These are phyloP conservation scores for Fusarium lateritium DNA, from an alignment of 2,329 filamentous ascomycete genomes.

Conservation along the genomic window DNA sequence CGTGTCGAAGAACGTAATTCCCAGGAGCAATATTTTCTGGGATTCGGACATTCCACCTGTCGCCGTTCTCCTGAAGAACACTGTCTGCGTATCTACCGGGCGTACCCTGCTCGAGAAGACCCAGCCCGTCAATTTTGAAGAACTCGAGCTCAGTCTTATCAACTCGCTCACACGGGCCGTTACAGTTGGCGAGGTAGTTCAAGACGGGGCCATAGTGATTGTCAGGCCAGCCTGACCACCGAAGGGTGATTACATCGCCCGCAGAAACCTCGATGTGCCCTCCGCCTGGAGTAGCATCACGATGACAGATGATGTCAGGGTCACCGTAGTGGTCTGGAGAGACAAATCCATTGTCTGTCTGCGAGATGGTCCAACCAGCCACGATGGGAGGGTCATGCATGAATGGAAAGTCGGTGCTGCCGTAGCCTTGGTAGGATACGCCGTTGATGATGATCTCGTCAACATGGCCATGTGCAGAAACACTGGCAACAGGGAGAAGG, in stretches of 20 bases:
- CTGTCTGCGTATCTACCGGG: conserved; percentile 59
- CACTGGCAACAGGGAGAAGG: conserved; percentile 22
- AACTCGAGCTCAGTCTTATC: conserved; percentile 61
- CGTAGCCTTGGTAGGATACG: conserved; percentile 59
- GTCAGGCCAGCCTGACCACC: conserved; percentile 66
- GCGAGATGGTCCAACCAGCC: conserved; percentile 59
- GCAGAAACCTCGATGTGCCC: conserved; percentile 60
- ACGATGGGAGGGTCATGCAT: conserved; percentile 54
- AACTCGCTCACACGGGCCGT: conserved; percentile 58
- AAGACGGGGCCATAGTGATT: conserved; percentile 64
- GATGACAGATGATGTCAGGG: conserved; percentile 66
- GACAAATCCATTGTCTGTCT: conserved; percentile 63
- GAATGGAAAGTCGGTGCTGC: conserved; percentile 56
- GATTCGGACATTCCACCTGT: conserved; percentile 66
- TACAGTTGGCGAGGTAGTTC: conserved; percentile 62
- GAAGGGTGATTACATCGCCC: conserved; percentile 61
- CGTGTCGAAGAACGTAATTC: conserved; percentile 69
- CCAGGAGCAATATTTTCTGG: conserved; percentile 63
- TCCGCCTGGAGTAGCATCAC: conserved; percentile 56
- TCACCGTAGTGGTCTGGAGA: conserved; percentile 59
- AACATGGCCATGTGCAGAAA: conserved; percentile 60
- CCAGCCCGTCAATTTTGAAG: conserved; percentile 63
- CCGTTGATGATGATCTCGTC: conserved; percentile 61
- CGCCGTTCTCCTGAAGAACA: conserved; percentile 65
- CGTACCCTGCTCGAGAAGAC: conserved; percentile 55